These are phyloP conservation scores for Tetrahymena elliotti DNA, from an alignment of 73 alveolate species.

Conservation along the genomic window DNA sequence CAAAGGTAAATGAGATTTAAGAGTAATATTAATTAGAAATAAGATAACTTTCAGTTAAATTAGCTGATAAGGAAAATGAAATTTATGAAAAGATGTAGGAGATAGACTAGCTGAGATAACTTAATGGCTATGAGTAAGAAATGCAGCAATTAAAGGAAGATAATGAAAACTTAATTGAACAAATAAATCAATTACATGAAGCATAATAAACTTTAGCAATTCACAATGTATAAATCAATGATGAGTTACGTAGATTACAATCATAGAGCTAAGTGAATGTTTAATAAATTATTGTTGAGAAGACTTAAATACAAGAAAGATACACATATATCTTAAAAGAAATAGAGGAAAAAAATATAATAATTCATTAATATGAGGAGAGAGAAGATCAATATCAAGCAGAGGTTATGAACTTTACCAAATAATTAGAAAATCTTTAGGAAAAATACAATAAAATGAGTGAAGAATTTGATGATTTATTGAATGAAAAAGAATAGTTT, in stretches of 20 bases:
- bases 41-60: neutral
- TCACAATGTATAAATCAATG: neutral
- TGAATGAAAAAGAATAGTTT: neutral
- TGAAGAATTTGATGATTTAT: neutral
- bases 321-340: neutral
- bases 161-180: neutral
- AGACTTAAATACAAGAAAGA: neutral
- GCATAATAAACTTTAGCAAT: neutral
- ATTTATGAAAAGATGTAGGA: neutral
- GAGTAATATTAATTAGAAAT: neutral
- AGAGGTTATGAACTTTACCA: neutral
- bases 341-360: neutral
- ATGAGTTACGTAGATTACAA: neutral
- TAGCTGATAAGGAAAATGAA: neutral
- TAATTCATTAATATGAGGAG: neutral
- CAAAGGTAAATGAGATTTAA: neutral
- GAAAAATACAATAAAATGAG: neutral
- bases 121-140: neutral
- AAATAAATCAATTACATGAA: neutral
- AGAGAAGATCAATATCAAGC: neutral
- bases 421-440: neutral
- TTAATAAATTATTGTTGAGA: neutral
- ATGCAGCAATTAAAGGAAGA: neutral
- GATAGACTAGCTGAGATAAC: neutral
- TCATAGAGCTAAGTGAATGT: neutral